Conservation (phyloP, 2,329 filamentous ascomycete species). For the Shiraia bambusicola region DNA sequence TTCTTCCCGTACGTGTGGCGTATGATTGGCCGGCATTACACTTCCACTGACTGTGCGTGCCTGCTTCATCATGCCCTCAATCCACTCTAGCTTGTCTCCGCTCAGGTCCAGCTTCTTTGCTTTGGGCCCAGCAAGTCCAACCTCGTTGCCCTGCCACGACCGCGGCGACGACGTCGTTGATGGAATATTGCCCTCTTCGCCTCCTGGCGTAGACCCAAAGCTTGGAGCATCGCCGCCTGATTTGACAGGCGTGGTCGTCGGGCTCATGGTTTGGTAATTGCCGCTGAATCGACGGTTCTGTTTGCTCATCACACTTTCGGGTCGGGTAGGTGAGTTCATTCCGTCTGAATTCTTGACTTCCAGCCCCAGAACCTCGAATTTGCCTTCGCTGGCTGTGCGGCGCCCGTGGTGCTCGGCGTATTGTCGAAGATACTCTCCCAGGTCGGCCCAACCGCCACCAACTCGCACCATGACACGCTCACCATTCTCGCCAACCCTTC, state of each 20-base stretch:
- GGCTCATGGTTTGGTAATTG: constrained; percentile 20
- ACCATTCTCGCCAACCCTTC: constrained; percentile 83
- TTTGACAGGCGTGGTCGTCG: constrained; percentile 34
- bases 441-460: constrained; percentile 95
- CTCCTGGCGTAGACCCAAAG: constrained; percentile 27
- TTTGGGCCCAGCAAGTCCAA: constrained; percentile 71
- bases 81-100: constrained; percentile 75
- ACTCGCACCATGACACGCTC: constrained; percentile 98
- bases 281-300: constrained; percentile 30
- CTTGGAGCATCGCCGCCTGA: constrained; percentile 22
- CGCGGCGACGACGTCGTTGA: constrained; percentile 30
- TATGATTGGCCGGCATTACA: constrained; percentile 22
- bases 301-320: constrained; percentile 33
- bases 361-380: constrained; percentile 58
- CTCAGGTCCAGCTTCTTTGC: constrained; percentile 64
- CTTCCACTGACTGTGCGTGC: constrained; percentile 70
- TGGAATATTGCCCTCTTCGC: constrained; percentile 27
- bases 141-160: constrained; percentile 45
- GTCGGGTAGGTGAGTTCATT: constrained; percentile 21
- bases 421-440: constrained; percentile 91
- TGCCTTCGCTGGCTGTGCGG: constrained; percentile 59
- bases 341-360: constrained; percentile 30
- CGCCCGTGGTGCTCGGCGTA: constrained; percentile 90
- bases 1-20: constrained; percentile 18
- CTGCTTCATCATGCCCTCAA: constrained; percentile 79